Evolutionary conservation across 2,329 filamentous ascomycete species (phyloP).

Genomic region (Calonectria henricotiae): DNA sequence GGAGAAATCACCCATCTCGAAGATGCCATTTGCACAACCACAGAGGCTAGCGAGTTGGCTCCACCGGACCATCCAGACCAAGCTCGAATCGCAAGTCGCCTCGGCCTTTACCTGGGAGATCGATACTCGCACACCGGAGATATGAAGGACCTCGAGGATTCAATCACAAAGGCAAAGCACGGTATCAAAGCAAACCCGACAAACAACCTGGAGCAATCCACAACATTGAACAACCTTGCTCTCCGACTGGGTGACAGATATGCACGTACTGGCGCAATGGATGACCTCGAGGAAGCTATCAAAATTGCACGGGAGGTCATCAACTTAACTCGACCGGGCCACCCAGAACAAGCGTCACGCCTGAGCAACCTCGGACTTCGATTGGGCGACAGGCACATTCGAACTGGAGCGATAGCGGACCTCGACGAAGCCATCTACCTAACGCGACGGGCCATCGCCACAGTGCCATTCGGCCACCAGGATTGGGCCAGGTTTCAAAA

Average conservation of each 20-base stretch:
- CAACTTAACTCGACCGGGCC: neutral
- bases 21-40: neutral
- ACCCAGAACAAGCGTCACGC: neutral
- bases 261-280: conserved; percentile 5
- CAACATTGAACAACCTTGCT: conserved; percentile 16
- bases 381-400: neutral
- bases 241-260: conserved; percentile 1
- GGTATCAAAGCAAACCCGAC: neutral
- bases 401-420: neutral
- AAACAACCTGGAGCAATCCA: neutral
- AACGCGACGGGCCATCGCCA: neutral
- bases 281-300: neutral
- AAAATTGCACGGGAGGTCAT: neutral
- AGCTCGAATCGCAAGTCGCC: neutral
- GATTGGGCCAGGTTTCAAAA: conserved; percentile 1
- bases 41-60: neutral
- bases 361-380: conserved; percentile 2
- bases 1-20: neutral
- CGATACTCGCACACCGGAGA: conserved; percentile 1
- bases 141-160: neutral
- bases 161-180: neutral
- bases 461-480: neutral
- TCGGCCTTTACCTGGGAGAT: conserved; percentile 1
- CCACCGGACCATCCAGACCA: neutral
- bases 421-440: conserved; percentile 6